Conservation (phyloP, 2,329 filamentous ascomycete species). For the Monosporascus sp. region DNA sequence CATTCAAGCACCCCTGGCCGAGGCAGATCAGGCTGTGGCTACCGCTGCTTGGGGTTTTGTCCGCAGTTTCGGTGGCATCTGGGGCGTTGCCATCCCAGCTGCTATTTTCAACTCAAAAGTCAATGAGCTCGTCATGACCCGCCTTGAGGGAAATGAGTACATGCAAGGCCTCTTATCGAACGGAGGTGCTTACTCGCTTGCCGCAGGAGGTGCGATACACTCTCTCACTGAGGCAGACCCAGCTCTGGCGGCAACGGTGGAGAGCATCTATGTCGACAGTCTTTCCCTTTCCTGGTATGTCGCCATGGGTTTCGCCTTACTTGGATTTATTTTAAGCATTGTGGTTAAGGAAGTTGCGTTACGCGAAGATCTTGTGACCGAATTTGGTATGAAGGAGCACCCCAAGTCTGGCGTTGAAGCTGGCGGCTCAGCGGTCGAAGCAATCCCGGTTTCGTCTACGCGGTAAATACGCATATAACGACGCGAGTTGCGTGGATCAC, state of each 20-base stretch:
- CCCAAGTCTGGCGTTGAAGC: too few relatives aligned
- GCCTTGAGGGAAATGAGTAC: neutral
- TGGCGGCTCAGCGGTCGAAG: too few relatives aligned
- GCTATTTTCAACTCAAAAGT: slow-evolving; percentile 24
- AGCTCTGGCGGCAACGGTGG: neutral
- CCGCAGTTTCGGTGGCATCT: slow-evolving; percentile 32
- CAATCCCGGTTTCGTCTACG: too few relatives aligned
- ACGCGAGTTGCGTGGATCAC: too few relatives aligned
- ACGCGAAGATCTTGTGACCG: neutral
- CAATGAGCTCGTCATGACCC: neutral
- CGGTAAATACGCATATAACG: too few relatives aligned
- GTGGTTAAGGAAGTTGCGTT: neutral
- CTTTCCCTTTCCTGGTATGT: neutral
- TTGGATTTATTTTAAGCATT: too few relatives aligned
- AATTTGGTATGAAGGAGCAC: neutral
- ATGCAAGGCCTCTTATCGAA: neutral
- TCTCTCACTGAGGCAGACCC: neutral
- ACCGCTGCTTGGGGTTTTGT: slow-evolving; percentile 31
- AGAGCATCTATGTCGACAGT: neutral
- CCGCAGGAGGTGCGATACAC: neutral
- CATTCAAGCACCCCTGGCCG: slow-evolving; percentile 25
- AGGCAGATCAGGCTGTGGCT: slow-evolving; percentile 21
- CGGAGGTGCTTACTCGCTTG: neutral
- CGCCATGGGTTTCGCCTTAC: neutral
- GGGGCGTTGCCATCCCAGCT: slow-evolving; percentile 33